A percentile compares a stretch with the other conserved stretches of the same genome.
These are phyloP conservation scores for Priceomyces haplophilus DNA, from an alignment of 805 yeast species.

Conservation along the genomic window DNA sequence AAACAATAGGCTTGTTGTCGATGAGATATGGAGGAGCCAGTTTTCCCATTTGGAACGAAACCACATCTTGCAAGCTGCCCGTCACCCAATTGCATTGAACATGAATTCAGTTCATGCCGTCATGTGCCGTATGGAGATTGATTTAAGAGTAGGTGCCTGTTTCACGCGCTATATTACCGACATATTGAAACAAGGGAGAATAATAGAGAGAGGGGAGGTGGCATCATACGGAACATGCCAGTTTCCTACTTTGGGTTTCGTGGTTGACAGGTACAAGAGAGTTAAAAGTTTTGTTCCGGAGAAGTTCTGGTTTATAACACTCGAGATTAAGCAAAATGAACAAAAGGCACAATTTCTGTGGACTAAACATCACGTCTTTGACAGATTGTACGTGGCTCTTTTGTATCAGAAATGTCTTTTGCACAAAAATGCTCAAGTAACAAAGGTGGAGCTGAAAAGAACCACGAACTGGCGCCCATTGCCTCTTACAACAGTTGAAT, in stretches of 20 bases:
- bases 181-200: slow-evolving; percentile 34
- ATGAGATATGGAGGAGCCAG: slow-evolving; percentile 62
- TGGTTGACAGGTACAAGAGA: slow-evolving; percentile 84
- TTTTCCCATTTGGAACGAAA: slow-evolving; percentile 82
- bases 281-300: slow-evolving; percentile 72
- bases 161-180: slow-evolving; percentile 79
- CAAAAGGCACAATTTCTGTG: slow-evolving; percentile 54
- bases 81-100: slow-evolving; percentile 61
- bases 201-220: slow-evolving; percentile 26
- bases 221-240: slow-evolving; percentile 92
- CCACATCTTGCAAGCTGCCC: slow-evolving; percentile 77
- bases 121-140: slow-evolving; percentile 79
- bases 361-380: slow-evolving; percentile 72
- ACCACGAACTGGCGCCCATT: slow-evolving; percentile 78
- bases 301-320: slow-evolving; percentile 70
- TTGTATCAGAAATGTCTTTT: slow-evolving; percentile 68
- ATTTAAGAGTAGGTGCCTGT: slow-evolving; percentile 82
- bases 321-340: slow-evolving; percentile 46
- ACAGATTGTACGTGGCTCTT: slow-evolving; percentile 58
- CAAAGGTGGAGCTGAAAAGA: slow-evolving; percentile 53
- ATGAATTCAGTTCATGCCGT: slow-evolving; percentile 78
- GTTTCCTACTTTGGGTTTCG: slow-evolving; percentile 94
- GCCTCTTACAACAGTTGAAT: slow-evolving; percentile 90
- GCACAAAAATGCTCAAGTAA: slow-evolving; percentile 48
- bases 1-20: slow-evolving; percentile 45